Evolutionary conservation across 495 filamentous ascomycete genomes (phyloP), one percentile per base, ranked within the genome.

Genomic region (Evansstolkia leycettana): DNA sequence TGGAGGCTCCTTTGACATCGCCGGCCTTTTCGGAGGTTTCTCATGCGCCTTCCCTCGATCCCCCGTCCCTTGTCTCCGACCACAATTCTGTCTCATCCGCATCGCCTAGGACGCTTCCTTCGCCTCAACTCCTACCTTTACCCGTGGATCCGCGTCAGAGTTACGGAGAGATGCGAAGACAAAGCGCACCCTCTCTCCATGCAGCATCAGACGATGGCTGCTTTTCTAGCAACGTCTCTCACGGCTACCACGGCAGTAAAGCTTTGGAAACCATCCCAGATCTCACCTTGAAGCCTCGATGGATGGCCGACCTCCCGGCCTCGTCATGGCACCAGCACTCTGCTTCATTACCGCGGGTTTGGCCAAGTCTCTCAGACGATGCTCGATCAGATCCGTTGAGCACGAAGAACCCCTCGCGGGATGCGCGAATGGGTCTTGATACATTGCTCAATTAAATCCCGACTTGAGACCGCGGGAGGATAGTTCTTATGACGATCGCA

Each of bases 51-150:
- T 78, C 71, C 2, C 52, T 70, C 13, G 75, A 79, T n/a, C 73
- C 79, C 1, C 80, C 80, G 17, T 84, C 79, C 2, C 68, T 85
- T 43, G 63, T 83, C 17, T 85, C 81, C 2, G 80, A 85, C 48
- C 69, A 67, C 39, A 71, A 75, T 45, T 82, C 76, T 1, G 62
- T 70, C n/a, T 73, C 69, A 44, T 76, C 75, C 14, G 58, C 69
- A 14, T 73, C 70, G 11, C 69, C 74, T 11, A 50, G 57, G 37
- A 66, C 58, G 17, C 25, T 62, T 17, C 48, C 57, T 4, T 68
- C 64, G 2, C 64, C 64, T 11, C 62, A 64, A 32, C 45, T 63
- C 7, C 45, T 64, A 11, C 61, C 63, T 6, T 38, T 62, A n/a
- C 56, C 55, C 0, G 47, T 56, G 23, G 58, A 61, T 28, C 12